Conservation (phyloP, 1,139 yeast genomes). For the Lodderomyces elongisporus region DNA sequence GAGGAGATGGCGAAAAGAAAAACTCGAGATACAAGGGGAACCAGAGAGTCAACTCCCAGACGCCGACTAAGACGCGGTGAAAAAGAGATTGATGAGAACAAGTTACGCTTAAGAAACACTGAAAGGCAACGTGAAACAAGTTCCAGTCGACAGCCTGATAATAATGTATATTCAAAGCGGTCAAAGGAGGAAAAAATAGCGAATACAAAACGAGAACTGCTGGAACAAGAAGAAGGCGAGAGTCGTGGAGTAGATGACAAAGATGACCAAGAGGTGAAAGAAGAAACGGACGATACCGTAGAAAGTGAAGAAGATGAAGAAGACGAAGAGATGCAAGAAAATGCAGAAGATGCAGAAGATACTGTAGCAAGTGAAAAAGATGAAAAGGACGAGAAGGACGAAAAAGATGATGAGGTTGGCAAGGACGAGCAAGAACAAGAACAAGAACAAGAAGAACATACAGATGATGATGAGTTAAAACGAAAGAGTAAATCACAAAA, state of each 20-base stretch:
- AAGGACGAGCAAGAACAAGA: slow-evolving; percentile 4
- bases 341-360: not conserved
- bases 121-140: too few relatives aligned
- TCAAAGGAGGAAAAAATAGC: too few relatives aligned
- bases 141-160: too few relatives aligned
- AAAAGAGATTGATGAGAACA: too few relatives aligned
- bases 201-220: too few relatives aligned
- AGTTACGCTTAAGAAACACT: not conserved
- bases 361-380: not conserved
- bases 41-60: too few relatives aligned
- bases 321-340: slow-evolving; percentile 4
- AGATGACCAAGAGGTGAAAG: too few relatives aligned
- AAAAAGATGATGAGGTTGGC: not conserved
- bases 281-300: slow-evolving; percentile 3
- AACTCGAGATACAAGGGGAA: not conserved
- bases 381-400: not conserved
- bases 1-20: slow-evolving; percentile 6
- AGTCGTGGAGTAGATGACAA: too few relatives aligned
- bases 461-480: slow-evolving; percentile 7
- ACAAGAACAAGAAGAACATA: slow-evolving; percentile 9
- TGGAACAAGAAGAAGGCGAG: too few relatives aligned
- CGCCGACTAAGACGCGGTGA: too few relatives aligned
- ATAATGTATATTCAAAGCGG: too few relatives aligned
- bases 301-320: slow-evolving; percentile 4
- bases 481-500: too few relatives aligned